phyloP scores from a whole-genome alignment of 164 flowering plant genomes.

The Vitis riparia region DNA sequence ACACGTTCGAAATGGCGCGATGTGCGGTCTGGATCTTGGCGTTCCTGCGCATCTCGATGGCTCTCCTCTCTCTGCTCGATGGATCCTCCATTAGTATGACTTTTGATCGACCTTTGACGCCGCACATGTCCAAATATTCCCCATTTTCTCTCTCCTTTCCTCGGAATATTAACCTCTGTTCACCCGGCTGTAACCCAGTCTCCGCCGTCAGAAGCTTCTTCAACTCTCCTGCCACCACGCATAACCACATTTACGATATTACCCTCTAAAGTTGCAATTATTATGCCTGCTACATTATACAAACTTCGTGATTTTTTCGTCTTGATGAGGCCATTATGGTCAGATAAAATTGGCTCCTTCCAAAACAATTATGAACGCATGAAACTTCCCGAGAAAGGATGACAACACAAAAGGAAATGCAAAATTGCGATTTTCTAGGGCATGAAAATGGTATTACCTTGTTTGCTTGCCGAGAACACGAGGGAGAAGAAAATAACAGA shows the following conservation, averaged over 20 bases:
- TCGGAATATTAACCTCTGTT: conserved; percentile 52
- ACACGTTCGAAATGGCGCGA: conserved; percentile 52
- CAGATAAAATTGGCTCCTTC: too few species aligned
- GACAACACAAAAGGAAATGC: too few species aligned
- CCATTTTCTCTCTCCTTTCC: conserved; percentile 62
- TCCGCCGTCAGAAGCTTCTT: conserved; percentile 59
- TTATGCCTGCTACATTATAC: too few species aligned
- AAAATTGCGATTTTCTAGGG: too few species aligned
- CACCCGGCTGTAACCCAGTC: conserved; percentile 61
- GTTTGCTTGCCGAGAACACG: too few species aligned
- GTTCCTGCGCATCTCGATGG: conserved; percentile 52
- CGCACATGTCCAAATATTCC: conserved; percentile 54
- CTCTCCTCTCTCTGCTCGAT: conserved; percentile 53
- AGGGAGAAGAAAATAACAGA: too few species aligned
- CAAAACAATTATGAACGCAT: too few species aligned
- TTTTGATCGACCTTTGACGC: conserved; percentile 68
- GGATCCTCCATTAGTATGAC: conserved; percentile 64
- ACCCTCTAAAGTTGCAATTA: not conserved
- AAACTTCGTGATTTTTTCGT: too few species aligned
- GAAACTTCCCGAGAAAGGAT: too few species aligned
- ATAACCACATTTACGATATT: not conserved
- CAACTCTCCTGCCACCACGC: conserved; percentile 54
- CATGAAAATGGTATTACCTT: too few species aligned
- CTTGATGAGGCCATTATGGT: too few species aligned
- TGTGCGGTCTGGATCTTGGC: conserved; percentile 59